Conservation (phyloP, 306 rosid genomes). For the Calophaca sinica region DNA sequence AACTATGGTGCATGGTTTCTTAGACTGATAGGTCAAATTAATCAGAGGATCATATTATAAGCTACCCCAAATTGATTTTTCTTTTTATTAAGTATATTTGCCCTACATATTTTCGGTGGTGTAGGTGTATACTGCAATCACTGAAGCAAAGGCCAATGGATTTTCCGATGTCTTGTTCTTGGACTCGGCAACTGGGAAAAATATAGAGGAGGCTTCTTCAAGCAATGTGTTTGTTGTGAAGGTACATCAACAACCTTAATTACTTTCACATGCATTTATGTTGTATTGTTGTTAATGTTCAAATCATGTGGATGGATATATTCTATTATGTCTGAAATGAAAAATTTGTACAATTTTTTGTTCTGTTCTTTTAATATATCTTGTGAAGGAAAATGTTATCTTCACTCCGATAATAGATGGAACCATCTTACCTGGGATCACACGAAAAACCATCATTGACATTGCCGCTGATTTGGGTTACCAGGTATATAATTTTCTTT, state of each 20-base stretch:
- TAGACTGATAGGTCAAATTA: neutral
- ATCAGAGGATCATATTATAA: neutral
- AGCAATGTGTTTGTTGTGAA: too few relatives aligned
- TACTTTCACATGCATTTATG: neutral
- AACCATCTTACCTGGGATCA: constrained; percentile 65
- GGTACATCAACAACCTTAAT: neutral
- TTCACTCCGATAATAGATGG: constrained; percentile 58
- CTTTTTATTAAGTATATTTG: too few relatives aligned
- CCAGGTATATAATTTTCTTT: too few relatives aligned
- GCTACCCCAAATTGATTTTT: too few relatives aligned
- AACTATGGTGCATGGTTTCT: too few relatives aligned
- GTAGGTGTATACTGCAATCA: too few relatives aligned
- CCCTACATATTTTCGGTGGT: too few relatives aligned
- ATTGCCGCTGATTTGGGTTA: constrained; percentile 40
- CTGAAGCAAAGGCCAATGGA: too few relatives aligned
- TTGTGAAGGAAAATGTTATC: constrained; percentile 51
- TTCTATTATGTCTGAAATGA: neutral
- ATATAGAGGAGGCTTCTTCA: too few relatives aligned
- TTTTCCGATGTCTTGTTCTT: too few relatives aligned
- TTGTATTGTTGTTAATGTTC: neutral
- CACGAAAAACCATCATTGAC: constrained; percentile 60
- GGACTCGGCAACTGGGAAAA: too few relatives aligned
- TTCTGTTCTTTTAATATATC: neutral
- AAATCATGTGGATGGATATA: constrained; percentile 10
- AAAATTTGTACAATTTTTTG: neutral